Evolutionary conservation across 805 yeast species (phyloP).

Genomic region (Sungouiella thailandica): DNA sequence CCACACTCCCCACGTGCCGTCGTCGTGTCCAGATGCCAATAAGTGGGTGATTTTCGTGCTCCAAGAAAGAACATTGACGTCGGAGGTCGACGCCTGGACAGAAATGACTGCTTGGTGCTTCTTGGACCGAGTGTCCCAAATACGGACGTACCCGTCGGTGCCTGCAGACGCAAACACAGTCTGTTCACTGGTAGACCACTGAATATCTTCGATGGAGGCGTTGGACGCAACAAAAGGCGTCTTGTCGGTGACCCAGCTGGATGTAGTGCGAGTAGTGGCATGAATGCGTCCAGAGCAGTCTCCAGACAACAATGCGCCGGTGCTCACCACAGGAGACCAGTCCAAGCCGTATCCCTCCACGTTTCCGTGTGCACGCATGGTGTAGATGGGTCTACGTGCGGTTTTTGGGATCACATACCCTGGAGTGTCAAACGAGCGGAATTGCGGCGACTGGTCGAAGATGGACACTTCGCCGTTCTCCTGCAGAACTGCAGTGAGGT

Average conservation of each 20-base stretch:
- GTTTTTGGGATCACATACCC: constrained; percentile 77
- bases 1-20: constrained; percentile 98
- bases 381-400: constrained; percentile 75
- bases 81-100: constrained; percentile 72
- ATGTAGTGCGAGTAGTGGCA: constrained; percentile 69
- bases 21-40: constrained; percentile 94
- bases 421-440: constrained; percentile 78
- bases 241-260: constrained; percentile 82
- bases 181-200: constrained; percentile 89
- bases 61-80: constrained; percentile 96
- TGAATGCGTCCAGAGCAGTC: constrained; percentile 82
- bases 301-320: constrained; percentile 84
- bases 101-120: constrained; percentile 88
- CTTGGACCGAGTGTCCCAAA: constrained; percentile 96
- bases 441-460: constrained; percentile 76
- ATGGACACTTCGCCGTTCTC: constrained; percentile 88
- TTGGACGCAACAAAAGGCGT: constrained; percentile 67
- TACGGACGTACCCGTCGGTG: constrained; percentile 82
- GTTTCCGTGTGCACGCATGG: constrained; percentile 79
- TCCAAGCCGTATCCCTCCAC: constrained; percentile 98
- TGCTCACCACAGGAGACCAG: constrained; percentile 83
- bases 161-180: constrained; percentile 97
- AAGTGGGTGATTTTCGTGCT: constrained; percentile 79
- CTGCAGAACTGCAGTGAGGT: constrained; percentile 79
- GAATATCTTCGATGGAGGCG: constrained; percentile 90